Evolutionary conservation across 1,284 basidiomycete species (phyloP).

Genomic region (Apiotrichum veenhuisii): DNA sequence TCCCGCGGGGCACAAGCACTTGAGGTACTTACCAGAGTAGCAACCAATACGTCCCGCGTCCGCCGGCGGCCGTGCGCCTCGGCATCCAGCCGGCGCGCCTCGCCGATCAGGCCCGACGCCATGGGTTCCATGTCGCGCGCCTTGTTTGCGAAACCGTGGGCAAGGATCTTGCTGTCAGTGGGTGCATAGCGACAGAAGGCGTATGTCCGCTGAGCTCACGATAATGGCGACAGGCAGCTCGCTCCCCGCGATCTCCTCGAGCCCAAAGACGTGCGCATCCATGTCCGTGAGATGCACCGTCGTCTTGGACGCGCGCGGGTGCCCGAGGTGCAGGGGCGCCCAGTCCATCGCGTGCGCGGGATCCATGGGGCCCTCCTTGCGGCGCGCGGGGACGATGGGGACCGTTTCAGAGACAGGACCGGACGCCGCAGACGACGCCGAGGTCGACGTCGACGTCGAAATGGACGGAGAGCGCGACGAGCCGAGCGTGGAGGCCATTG

Average conservation of each 20-base stretch:
- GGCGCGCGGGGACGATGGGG: background rate
- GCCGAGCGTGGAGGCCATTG: too few relatives aligned
- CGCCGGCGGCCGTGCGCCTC: slow-evolving; percentile 5
- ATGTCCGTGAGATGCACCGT: slow-evolving; percentile 31
- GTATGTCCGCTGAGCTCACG: background rate
- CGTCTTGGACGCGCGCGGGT: slow-evolving; percentile 10
- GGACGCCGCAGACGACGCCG: background rate
- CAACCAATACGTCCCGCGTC: slow-evolving; percentile 39
- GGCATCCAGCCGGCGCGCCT: slow-evolving; percentile 11
- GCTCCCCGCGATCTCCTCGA: slow-evolving; percentile 37
- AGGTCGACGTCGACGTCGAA: background rate
- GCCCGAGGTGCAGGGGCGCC: slow-evolving; percentile 23
- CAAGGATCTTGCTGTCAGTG: slow-evolving; percentile 29
- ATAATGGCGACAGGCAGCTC: slow-evolving; percentile 20
- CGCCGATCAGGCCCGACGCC: slow-evolving; percentile 35
- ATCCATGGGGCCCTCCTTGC: background rate
- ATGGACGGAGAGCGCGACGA: too few relatives aligned
- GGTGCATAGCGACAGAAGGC: too few relatives aligned
- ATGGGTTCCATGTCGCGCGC: slow-evolving; percentile 32
- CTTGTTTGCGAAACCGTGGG: slow-evolving; percentile 36
- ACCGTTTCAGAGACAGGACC: background rate
- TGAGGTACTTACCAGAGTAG: slow-evolving; percentile 38
- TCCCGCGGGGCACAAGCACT: background rate
- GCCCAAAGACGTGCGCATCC: slow-evolving; percentile 35
- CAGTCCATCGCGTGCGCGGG: slow-evolving; percentile 9